Base-by-base conservation (phyloP, 2,329 filamentous ascomycete genomes). In the Pleoardoris graminearum region DNA sequence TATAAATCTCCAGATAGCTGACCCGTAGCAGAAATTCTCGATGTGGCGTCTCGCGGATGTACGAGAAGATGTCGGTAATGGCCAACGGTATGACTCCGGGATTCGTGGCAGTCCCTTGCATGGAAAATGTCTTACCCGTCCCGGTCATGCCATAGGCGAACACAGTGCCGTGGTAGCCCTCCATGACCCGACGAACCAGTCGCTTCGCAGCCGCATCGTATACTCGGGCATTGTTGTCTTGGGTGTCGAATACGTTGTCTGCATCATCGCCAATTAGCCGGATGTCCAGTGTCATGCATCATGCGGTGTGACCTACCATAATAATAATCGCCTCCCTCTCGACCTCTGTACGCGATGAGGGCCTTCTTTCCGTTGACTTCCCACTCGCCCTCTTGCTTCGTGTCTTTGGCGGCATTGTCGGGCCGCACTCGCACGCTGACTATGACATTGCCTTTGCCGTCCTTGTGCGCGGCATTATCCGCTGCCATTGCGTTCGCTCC, bases 91-190 rank as follows among this genome's bases (percentile, higher is more conserved):
- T 99, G 23, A 99, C 94, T 77, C 94, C 94, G 1, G 94, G 94
- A 33, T 91, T 96, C 2, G 90, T 90, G 39, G 92, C 91, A 10
- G 94, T 99, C 63, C 94, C 94, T 78, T 99, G 94, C 94, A 99
- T 99, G 33, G 93, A 97, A 73, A 97, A 99, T 0, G 94, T 99
- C 78, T 99, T 99, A 62, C 94, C 94, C 0, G 94, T 97, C 57
- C 94, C 94, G 3, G 94, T 99, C 92, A 97, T 97, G 69, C 94
- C 94, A 72, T 99, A 99, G 16, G 93, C 93, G 72, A 99, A 97
- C 21, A 99, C 94, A 1, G 94, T 99, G 53, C 93, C 94, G 68
- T 97, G 93, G 72, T 97, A 99, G 36, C 94, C 94, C 78, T 99
- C 94, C 94, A 99, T 99, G 44, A 99, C 94, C 66, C 94, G 84